These are phyloP conservation scores for Hyaloscypha bicolor DNA, from an alignment of 495 filamentous ascomycete species.

Conservation along the genomic window DNA sequence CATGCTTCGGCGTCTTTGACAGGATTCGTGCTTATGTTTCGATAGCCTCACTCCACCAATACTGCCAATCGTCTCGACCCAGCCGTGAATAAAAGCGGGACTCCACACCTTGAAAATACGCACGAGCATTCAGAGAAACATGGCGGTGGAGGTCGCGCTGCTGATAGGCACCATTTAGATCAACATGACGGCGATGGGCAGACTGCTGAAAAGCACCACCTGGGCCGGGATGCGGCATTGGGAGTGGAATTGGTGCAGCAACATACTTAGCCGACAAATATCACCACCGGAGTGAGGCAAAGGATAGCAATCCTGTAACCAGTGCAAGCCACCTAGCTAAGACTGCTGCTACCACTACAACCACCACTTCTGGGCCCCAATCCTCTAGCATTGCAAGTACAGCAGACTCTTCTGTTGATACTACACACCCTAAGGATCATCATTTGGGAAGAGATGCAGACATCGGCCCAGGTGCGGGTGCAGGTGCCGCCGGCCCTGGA, in stretches of 20 bases:
- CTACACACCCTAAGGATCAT: background rate
- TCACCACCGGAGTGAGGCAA: background rate
- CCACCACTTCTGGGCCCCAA: constrained; percentile 50
- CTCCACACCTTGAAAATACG: background rate
- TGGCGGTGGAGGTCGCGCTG: constrained; percentile 7
- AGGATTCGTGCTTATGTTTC: background rate
- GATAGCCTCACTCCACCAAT: constrained; percentile 9
- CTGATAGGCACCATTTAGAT: background rate
- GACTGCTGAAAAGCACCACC: background rate
- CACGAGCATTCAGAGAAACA: background rate
- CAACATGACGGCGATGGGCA: constrained; percentile 1
- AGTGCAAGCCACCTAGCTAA: background rate
- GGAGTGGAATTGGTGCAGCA: constrained; percentile 16
- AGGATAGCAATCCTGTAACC: background rate
- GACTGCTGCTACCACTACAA: background rate
- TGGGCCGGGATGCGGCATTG: constrained; percentile 17
- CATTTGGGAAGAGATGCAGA: constrained; percentile 22
- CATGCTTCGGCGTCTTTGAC: background rate
- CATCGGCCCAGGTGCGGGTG: constrained; percentile 1
- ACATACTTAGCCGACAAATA: constrained; percentile 13
- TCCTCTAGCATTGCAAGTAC: constrained; percentile 57
- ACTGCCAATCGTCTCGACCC: constrained; percentile 18
- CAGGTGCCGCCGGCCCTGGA: constrained; percentile 4
- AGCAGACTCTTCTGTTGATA: constrained; percentile 52
- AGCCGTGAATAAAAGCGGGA: background rate